These are phyloP conservation scores for Penicillium hesseltinei DNA, from an alignment of 2,329 filamentous ascomycete species.

Conservation along the genomic window DNA sequence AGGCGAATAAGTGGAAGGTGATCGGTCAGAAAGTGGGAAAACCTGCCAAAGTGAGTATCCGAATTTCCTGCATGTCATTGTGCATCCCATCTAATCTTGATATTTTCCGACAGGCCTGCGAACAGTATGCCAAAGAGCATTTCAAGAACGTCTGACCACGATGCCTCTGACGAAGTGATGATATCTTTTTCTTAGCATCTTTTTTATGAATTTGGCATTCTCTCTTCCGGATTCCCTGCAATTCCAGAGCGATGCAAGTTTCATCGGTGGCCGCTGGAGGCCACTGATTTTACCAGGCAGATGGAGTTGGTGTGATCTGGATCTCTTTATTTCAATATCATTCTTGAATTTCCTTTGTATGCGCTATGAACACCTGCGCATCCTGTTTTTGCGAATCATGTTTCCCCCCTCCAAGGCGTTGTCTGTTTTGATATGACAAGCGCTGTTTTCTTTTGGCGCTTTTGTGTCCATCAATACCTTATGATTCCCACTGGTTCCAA, in stretches of 20 bases:
- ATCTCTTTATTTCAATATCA: conserved; percentile 9
- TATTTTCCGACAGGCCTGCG: conserved; percentile 61
- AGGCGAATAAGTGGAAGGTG: conserved; percentile 97
- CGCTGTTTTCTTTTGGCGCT: conserved; percentile 11
- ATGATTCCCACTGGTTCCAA: conserved; percentile 18
- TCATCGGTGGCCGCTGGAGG: conserved; percentile 17
- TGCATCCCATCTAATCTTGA: conserved; percentile 21
- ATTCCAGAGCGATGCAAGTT: conserved; percentile 28
- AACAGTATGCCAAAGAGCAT: conserved; percentile 95
- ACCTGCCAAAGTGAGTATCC: conserved; percentile 73
- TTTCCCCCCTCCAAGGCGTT: conserved; percentile 17
- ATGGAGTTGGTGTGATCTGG: conserved; percentile 28
- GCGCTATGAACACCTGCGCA: conserved; percentile 8
- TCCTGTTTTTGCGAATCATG: conserved; percentile 2
- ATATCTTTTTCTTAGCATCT: conserved; percentile 26
- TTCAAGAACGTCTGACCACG: conserved; percentile 54
- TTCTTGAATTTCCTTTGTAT: conserved; percentile 9
- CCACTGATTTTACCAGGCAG: conserved; percentile 22
- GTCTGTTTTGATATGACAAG: conserved; percentile 12
- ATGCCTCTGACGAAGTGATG: conserved; percentile 37
- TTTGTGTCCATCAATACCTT: conserved; percentile 17
- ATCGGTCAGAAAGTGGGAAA: conserved; percentile 97
- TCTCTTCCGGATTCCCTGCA: conserved; percentile 19
- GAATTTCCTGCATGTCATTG: conserved; percentile 13
- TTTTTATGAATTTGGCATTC: conserved; percentile 26